These are phyloP conservation scores for Trichoderma gracile DNA, from an alignment of 2,329 filamentous ascomycete genomes.

Conservation along the genomic window DNA sequence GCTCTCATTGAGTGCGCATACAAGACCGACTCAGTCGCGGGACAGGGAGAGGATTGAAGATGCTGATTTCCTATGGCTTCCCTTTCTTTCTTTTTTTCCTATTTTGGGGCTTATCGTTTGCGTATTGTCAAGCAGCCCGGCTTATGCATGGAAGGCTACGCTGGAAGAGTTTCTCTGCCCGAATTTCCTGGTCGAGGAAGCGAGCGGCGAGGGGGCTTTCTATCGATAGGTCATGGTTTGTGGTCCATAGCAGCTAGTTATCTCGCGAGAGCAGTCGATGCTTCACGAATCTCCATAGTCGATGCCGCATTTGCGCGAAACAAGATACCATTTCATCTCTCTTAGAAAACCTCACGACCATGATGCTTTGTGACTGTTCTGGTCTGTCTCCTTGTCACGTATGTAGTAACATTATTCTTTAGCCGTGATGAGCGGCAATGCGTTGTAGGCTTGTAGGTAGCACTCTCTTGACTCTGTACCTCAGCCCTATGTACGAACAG, in stretches of 20 bases:
- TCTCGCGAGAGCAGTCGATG: neutral
- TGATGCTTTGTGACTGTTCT: neutral
- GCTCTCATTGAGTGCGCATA: neutral
- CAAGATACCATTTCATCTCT: neutral
- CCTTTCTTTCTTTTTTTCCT: too few species aligned
- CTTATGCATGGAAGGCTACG: neutral
- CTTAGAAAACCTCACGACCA: too few species aligned
- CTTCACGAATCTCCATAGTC: neutral
- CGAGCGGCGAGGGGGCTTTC: neutral
- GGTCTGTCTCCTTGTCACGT: neutral
- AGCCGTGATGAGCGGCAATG: neutral
- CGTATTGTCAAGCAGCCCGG: neutral
- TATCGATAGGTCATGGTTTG: neutral
- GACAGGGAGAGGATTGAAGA: constrained; percentile 5
- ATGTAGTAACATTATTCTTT: neutral
- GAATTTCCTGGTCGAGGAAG: neutral
- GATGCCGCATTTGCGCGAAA: constrained; percentile 1
- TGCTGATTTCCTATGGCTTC: neutral
- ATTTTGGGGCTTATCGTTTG: neutral
- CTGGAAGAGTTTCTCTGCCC: neutral
- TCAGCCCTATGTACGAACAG: constrained; percentile 23
- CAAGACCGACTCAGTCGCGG: neutral
- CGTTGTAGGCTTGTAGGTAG: neutral
- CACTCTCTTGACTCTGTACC: too few species aligned
- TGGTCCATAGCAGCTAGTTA: constrained; percentile 3